phyloP scores from a whole-genome alignment of 257 asterid genomes.

The Capsicum chinense region DNA sequence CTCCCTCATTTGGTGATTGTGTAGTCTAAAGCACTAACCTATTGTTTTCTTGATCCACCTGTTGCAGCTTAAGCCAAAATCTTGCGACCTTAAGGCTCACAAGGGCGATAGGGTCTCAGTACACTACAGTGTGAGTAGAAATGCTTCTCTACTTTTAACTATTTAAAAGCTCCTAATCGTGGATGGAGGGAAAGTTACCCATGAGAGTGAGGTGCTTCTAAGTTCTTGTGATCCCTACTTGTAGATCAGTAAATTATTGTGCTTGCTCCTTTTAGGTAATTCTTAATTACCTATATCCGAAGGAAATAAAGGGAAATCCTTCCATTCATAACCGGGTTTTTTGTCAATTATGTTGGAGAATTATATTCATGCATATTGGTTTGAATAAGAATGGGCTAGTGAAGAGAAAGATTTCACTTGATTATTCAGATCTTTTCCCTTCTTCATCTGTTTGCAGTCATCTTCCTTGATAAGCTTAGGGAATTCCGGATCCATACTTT shows the following conservation, averaged over 20 bases:
- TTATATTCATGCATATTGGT: background rate
- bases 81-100: conserved; percentile 88
- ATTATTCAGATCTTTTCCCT: background rate
- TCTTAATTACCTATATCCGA: background rate
- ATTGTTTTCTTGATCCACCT: conserved; percentile 31
- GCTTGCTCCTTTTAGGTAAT: background rate
- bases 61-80: conserved; percentile 80
- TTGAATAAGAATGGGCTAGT: background rate
- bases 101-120: conserved; percentile 87
- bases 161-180: conserved; percentile 24
- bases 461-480: background rate
- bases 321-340: background rate
- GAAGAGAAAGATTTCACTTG: background rate
- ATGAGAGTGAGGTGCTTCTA: background rate
- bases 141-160: conserved; percentile 7
- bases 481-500: background rate
- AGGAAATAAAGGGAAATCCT: background rate
- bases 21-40: conserved; percentile 23
- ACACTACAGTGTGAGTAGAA: conserved; percentile 83
- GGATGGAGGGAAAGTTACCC: conserved; percentile 8
- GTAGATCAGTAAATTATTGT: background rate
- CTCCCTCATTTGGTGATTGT: background rate
- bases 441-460: background rate
- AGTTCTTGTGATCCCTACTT: background rate
- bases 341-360: background rate